phyloP scores from a whole-genome alignment of 2,329 filamentous ascomycete species.

The Thermoascus crustaceus region DNA sequence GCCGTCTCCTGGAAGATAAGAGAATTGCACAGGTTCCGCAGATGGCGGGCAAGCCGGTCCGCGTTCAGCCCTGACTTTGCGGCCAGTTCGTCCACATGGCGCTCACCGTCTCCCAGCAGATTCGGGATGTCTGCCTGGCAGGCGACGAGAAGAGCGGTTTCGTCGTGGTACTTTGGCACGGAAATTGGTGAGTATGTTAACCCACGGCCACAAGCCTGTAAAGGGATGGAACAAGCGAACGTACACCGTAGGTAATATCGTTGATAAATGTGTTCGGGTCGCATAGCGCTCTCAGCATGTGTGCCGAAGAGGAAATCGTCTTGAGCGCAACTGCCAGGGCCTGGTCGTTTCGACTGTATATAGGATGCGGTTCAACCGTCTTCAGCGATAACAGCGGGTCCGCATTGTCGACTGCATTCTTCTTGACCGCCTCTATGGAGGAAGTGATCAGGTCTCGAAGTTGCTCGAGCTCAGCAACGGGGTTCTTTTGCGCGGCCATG shows the following conservation, averaged over 20 bases:
- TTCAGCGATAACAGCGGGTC: not conserved
- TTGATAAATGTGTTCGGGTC: slow-evolving; percentile 1
- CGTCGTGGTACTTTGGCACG: slow-evolving; percentile 1
- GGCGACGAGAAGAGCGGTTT: not conserved
- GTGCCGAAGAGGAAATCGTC: not conserved
- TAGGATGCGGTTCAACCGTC: not conserved
- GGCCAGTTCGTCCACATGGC: not conserved
- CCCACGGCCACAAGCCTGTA: not conserved
- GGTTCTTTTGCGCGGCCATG: not conserved
- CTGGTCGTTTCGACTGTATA: not conserved
- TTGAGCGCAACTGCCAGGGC: not conserved
- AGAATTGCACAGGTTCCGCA: slow-evolving; percentile 1
- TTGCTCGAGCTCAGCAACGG: not conserved
- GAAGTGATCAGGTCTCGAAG: not conserved
- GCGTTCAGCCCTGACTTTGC: not conserved
- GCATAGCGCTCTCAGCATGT: not conserved
- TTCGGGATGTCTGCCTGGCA: not conserved
- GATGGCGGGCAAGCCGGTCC: not conserved
- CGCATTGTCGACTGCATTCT: not conserved
- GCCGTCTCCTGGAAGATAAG: not conserved
- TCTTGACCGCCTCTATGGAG: not conserved
- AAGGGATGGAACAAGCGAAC: not conserved
- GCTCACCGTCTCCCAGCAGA: not conserved
- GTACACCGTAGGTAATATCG: not conserved
- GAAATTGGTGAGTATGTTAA: no score